Evolutionary conservation across 768 basidiomycete genomes (phyloP).

Genomic region (Mycena alexandri): DNA sequence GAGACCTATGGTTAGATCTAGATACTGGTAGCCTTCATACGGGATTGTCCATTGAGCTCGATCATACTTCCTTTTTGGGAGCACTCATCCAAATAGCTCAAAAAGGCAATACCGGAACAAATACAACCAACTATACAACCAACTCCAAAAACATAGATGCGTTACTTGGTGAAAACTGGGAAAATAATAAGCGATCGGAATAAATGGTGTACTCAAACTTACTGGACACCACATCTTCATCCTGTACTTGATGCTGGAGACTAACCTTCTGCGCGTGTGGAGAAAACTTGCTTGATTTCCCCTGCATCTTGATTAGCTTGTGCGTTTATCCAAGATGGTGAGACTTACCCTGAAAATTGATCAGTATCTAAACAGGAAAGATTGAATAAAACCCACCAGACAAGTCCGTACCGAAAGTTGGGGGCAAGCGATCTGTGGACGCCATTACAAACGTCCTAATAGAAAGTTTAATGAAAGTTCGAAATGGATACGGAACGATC

Average conservation of each 20-base stretch:
- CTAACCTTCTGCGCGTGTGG: slow-evolving; percentile 97
- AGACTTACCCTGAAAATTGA: slow-evolving; percentile 23
- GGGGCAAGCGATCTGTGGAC: slow-evolving; percentile 90
- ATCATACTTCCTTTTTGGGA: not conserved
- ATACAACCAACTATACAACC: slow-evolving; percentile 11
- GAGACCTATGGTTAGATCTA: slow-evolving; percentile 58
- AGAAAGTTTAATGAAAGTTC: slow-evolving; percentile 3
- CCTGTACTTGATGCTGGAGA: slow-evolving; percentile 83
- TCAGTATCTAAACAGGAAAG: not conserved
- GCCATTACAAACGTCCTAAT: slow-evolving; percentile 88
- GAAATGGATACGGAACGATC: slow-evolving; percentile 15
- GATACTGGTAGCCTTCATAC: no score
- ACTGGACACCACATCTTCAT: slow-evolving; percentile 94
- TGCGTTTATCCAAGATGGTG: not conserved
- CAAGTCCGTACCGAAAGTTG: slow-evolving; percentile 94
- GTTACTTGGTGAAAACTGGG: slow-evolving; percentile 50
- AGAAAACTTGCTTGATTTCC: slow-evolving; percentile 93
- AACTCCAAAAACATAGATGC: no score
- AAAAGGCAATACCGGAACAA: slow-evolving; percentile 1
- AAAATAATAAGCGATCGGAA: slow-evolving; percentile 1
- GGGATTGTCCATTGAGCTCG: no score
- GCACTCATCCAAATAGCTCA: slow-evolving; percentile 10
- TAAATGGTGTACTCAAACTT: slow-evolving; percentile 46
- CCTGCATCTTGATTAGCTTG: slow-evolving; percentile 57
- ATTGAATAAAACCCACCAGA: slow-evolving; percentile 72